Percentiles rank a stretch among this genome's conserved stretches.
These are phyloP conservation scores for Candida loeiensis DNA, from an alignment of 805 yeast genomes.

Conservation along the genomic window DNA sequence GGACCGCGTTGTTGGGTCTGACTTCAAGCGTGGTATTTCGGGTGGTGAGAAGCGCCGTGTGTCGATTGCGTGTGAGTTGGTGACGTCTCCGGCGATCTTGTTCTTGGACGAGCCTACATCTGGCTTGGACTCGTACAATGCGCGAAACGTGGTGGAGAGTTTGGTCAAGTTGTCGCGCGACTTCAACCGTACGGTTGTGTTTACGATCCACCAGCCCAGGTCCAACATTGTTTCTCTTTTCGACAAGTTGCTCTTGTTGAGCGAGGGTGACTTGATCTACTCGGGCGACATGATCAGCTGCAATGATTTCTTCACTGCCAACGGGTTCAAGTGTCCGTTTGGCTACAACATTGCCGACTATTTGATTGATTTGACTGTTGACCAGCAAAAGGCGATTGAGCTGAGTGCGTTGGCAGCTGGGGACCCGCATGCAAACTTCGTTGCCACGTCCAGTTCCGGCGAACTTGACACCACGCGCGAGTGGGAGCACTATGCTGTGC, in stretches of 20 bases:
- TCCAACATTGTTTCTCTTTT: slow-evolving; percentile 91
- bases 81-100: slow-evolving; percentile 79
- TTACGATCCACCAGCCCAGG: slow-evolving; percentile 96
- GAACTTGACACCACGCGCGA: slow-evolving; percentile 64
- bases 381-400: slow-evolving; percentile 37
- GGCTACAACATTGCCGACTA: slow-evolving; percentile 95
- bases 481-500: slow-evolving; percentile 84
- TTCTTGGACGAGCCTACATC: slow-evolving; percentile 93
- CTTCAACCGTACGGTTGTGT: slow-evolving; percentile 81
- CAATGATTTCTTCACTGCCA: slow-evolving; percentile 65
- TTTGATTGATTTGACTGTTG: slow-evolving; percentile 85
- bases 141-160: slow-evolving; percentile 84
- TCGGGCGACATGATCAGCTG: slow-evolving; percentile 82
- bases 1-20: slow-evolving; percentile 85
- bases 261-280: slow-evolving; percentile 82
- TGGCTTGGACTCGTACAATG: slow-evolving; percentile 92
- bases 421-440: slow-evolving; percentile 29
- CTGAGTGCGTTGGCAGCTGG: slow-evolving; percentile 17
- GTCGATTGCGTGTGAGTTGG: slow-evolving; percentile 89
- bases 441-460: slow-evolving; percentile 18
- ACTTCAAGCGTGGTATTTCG: slow-evolving; percentile 84
- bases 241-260: slow-evolving; percentile 74
- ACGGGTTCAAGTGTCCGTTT: slow-evolving; percentile 79
- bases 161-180: slow-evolving; percentile 75
- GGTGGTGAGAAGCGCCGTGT: slow-evolving; percentile 93